Conservation (phyloP, 2,329 filamentous ascomycete genomes). For the Colletotrichum siamense region DNA sequence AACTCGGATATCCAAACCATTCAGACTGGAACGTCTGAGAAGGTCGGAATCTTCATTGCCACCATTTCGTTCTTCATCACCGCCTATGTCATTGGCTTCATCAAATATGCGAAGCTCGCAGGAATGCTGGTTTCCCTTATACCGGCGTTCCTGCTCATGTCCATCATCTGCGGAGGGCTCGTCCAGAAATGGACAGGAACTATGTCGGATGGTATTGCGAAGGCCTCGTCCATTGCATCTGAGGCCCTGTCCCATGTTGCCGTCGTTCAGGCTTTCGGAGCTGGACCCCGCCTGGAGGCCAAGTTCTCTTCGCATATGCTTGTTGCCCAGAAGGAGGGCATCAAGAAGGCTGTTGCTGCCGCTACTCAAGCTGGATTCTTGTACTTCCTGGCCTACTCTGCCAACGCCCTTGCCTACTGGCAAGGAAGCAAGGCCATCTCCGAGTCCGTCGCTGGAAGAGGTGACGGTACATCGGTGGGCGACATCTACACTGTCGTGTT, state of each 20-base stretch:
- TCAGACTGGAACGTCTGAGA: constrained; percentile 66
- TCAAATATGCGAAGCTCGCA: constrained; percentile 61
- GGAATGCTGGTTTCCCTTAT: constrained; percentile 62
- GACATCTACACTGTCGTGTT: constrained; percentile 69
- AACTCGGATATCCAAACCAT: constrained; percentile 65
- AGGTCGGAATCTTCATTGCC: constrained; percentile 64
- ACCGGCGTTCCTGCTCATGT: constrained; percentile 61
- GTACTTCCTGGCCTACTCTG: constrained; percentile 72
- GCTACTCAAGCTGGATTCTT: constrained; percentile 65
- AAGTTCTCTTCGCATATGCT: constrained; percentile 60
- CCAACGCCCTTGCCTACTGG: constrained; percentile 73
- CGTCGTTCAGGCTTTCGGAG: constrained; percentile 62
- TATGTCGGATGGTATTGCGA: constrained; percentile 51
- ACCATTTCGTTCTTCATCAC: constrained; percentile 66
- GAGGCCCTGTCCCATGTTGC: constrained; percentile 58
- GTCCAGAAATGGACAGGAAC: constrained; percentile 50
- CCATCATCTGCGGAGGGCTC: constrained; percentile 54
- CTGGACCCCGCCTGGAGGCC: constrained; percentile 54
- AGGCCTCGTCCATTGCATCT: constrained; percentile 59
- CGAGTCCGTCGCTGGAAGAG: constrained; percentile 38
- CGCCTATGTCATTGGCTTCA: constrained; percentile 66
- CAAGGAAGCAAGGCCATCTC: constrained; percentile 63
- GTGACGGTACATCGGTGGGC: constrained; percentile 43
- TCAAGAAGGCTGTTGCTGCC: constrained; percentile 62
- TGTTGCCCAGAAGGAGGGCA: constrained; percentile 54